Evolutionary conservation across 1,284 basidiomycete species (phyloP).

Genomic region (Entoloma clypeatum): DNA sequence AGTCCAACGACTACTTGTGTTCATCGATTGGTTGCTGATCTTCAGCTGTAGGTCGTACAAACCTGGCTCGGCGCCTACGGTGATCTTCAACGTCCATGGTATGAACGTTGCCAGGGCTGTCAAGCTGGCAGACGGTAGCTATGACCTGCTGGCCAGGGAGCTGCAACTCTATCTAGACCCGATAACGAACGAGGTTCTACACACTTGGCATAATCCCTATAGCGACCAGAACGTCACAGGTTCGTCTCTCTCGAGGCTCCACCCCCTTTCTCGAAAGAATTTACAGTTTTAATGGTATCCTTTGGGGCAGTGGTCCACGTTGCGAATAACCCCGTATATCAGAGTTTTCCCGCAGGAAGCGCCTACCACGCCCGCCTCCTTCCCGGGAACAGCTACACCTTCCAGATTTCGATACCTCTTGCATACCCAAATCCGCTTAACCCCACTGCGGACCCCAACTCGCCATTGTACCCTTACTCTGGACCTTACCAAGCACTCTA

Average conservation of each 20-base stretch:
- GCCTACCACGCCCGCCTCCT: conserved; percentile 11
- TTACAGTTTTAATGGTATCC: background rate
- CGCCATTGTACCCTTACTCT: conserved; percentile 14
- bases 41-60: conserved; percentile 16
- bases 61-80: conserved; percentile 15
- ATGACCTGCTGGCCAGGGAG: conserved; percentile 19
- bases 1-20: background rate
- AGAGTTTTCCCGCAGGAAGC: conserved; percentile 13
- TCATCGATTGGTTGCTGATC: background rate
- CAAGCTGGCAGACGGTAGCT: conserved; percentile 16
- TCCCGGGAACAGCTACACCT: conserved; percentile 16
- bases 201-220: conserved; percentile 20
- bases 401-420: conserved; percentile 16
- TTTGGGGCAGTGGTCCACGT: conserved; percentile 17
- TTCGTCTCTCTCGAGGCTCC: background rate
- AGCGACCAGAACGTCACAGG: conserved; percentile 18
- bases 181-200: conserved; percentile 16
- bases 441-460: conserved; percentile 12
- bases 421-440: conserved; percentile 22
- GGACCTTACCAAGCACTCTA: conserved; percentile 15
- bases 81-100: conserved; percentile 19
- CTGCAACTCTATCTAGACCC: conserved; percentile 22
- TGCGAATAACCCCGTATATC: conserved; percentile 20
- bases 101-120: conserved; percentile 19
- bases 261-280: background rate